These are phyloP conservation scores for Moesziomyces sp. DNA, from an alignment of 1,284 basidiomycete species.

Conservation along the genomic window DNA sequence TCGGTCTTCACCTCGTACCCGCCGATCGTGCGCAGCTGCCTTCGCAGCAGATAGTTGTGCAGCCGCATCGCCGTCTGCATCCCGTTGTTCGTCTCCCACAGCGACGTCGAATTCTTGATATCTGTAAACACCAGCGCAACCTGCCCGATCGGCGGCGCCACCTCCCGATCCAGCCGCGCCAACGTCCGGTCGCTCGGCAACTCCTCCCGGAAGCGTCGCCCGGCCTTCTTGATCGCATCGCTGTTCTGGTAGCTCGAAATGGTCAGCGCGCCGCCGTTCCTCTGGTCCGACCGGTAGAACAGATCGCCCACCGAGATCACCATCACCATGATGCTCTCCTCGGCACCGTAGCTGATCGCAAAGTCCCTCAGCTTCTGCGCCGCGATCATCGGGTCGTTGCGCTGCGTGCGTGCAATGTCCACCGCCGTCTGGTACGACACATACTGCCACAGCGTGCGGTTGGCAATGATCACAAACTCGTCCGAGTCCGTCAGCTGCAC, in stretches of 20 bases:
- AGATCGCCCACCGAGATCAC: constrained; percentile 86
- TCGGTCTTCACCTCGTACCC: constrained; percentile 99
- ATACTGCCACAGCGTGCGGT: constrained; percentile 91
- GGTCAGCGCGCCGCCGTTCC: constrained; percentile 26
- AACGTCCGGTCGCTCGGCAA: constrained; percentile 68
- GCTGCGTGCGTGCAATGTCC: constrained; percentile 88
- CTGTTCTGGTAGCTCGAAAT: constrained; percentile 33
- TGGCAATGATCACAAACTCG: constrained; percentile 96
- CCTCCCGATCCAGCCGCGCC: constrained; percentile 79
- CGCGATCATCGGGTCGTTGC: constrained; percentile 91
- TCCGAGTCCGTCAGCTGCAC: constrained; percentile 84
- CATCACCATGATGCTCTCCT: constrained; percentile 97
- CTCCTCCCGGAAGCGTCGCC: constrained; percentile 50
- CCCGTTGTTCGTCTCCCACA: constrained; percentile 96
- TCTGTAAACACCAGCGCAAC: constrained; percentile 97
- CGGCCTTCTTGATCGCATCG: constrained; percentile 58
- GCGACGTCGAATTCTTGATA: constrained; percentile 93
- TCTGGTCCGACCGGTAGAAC: constrained; percentile 72
- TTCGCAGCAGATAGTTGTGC: constrained; percentile 88
- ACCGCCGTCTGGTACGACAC: constrained; percentile 96
- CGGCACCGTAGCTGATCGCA: constrained; percentile 94
- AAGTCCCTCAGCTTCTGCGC: constrained; percentile 97
- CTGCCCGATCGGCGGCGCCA: constrained; percentile 86
- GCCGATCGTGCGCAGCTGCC: constrained; percentile 87
- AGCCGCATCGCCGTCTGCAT: constrained; percentile 94